Conservation (phyloP, 306 rosid genomes). For the Prunus persica region DNA sequence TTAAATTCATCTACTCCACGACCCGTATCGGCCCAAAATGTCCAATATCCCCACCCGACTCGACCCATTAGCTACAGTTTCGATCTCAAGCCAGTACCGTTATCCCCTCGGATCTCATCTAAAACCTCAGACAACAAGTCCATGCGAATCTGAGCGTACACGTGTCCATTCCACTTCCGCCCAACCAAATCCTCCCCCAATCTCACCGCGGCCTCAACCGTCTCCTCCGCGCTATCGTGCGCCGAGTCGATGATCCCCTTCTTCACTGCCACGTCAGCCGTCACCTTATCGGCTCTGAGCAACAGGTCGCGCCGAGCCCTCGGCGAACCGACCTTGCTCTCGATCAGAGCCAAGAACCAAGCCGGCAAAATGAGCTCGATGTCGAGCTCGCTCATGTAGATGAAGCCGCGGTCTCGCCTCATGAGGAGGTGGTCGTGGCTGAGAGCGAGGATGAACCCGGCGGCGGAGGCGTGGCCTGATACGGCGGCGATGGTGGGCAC, state of each 20-base stretch:
- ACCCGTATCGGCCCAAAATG: background rate
- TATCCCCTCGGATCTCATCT: conserved; percentile 17
- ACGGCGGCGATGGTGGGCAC: conserved; percentile 80
- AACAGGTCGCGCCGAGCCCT: conserved; percentile 45
- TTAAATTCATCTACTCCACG: background rate
- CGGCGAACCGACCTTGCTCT: conserved; percentile 49
- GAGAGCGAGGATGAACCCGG: conserved; percentile 61
- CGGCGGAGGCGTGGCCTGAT: conserved; percentile 79
- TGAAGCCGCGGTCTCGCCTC: conserved; percentile 70
- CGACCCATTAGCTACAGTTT: conserved; percentile 24
- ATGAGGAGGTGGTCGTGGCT: conserved; percentile 69
- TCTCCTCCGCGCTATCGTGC: conserved; percentile 47
- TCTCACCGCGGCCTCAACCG: conserved; percentile 49
- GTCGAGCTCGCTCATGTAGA: conserved; percentile 89
- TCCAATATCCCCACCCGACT: background rate
- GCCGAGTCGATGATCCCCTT: conserved; percentile 61
- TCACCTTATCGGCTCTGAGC: conserved; percentile 59
- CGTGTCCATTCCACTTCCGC: conserved; percentile 68
- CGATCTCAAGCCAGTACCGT: conserved; percentile 8
- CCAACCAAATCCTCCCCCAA: conserved; percentile 39
- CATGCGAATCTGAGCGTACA: conserved; percentile 61
- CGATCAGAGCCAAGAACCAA: conserved; percentile 52
- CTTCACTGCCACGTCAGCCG: conserved; percentile 53
- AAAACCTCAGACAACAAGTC: conserved; percentile 32
- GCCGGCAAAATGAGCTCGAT: conserved; percentile 47